Evolutionary conservation across 2,329 filamentous ascomycete genomes (phyloP).

Genomic region (Rhinocladiella mackenziei): DNA sequence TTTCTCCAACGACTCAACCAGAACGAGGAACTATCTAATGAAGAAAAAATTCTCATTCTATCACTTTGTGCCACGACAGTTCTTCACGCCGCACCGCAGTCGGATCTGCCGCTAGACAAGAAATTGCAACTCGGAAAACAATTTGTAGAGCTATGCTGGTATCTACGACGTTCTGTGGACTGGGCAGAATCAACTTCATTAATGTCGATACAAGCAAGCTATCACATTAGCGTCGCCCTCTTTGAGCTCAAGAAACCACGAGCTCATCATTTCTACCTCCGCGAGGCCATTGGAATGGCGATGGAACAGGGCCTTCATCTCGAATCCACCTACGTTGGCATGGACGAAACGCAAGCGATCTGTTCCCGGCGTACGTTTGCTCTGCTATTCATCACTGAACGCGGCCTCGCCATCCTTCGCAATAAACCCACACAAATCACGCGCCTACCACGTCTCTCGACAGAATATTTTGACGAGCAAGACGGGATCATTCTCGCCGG

Average conservation of each 20-base stretch:
- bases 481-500: conserved; percentile 28
- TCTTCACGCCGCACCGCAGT: conserved; percentile 27
- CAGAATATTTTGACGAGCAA: conserved; percentile 29
- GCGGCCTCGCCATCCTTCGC: conserved; percentile 28
- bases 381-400: conserved; percentile 29
- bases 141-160: conserved; percentile 26
- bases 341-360: conserved; percentile 25
- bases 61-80: conserved; percentile 29
- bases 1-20: conserved; percentile 22
- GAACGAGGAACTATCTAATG: conserved; percentile 22
- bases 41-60: conserved; percentile 28
- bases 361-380: conserved; percentile 29
- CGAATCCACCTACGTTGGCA: conserved; percentile 22
- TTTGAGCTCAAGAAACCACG: conserved; percentile 30
- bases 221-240: conserved; percentile 27
- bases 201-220: conserved; percentile 27
- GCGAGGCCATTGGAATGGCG: conserved; percentile 29
- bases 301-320: conserved; percentile 25
- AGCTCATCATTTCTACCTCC: conserved; percentile 29
- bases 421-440: conserved; percentile 29
- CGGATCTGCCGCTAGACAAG: conserved; percentile 26
- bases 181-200: conserved; percentile 28
- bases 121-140: conserved; percentile 26
- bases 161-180: conserved; percentile 22
- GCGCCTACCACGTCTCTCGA: conserved; percentile 21